Conservation (phyloP, 331 rosid genomes). For the Arachis monticola region DNA sequence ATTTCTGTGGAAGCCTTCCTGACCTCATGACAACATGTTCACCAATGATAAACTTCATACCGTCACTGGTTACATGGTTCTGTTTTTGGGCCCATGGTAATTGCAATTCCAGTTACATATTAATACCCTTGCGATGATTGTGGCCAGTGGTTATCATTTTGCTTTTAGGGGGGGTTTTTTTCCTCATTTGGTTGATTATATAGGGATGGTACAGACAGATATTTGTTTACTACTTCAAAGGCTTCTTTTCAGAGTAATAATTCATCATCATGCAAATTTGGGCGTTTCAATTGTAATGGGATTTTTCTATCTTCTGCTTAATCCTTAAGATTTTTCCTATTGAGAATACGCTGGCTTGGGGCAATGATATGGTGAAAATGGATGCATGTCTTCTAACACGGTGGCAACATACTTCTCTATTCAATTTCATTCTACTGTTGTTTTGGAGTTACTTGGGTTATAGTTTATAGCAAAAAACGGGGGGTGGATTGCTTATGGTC, state of each 20-base stretch:
- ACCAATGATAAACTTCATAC: conserved; percentile 35
- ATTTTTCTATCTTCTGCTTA: conserved; percentile 33
- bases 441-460: conserved; percentile 25
- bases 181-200: conserved; percentile 26
- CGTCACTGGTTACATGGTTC: conserved; percentile 39
- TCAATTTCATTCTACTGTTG: conserved; percentile 10
- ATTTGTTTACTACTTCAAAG: conserved; percentile 42
- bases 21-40: conserved; percentile 40
- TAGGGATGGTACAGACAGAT: conserved; percentile 39
- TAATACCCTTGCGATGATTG: conserved; percentile 18
- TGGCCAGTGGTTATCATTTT: conserved; percentile 41
- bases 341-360: conserved; percentile 8
- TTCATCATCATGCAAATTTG: conserved; percentile 27
- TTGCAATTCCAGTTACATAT: conserved; percentile 11
- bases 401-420: conserved; percentile 20
- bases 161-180: not conserved
- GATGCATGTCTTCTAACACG: conserved; percentile 31
- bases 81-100: conserved; percentile 26
- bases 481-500: conserved; percentile 32
- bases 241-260: conserved; percentile 41
- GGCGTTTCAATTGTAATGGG: conserved; percentile 19
- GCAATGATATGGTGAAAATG: conserved; percentile 19
- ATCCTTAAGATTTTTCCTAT: conserved; percentile 16
- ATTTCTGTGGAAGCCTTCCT: conserved; percentile 38
- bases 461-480: not conserved